Percentiles rank a stretch among this genome's conserved stretches.
phyloP scores from a whole-genome alignment of 2,329 filamentous ascomycete genomes.

The Neopestalotiopsis sp. region DNA sequence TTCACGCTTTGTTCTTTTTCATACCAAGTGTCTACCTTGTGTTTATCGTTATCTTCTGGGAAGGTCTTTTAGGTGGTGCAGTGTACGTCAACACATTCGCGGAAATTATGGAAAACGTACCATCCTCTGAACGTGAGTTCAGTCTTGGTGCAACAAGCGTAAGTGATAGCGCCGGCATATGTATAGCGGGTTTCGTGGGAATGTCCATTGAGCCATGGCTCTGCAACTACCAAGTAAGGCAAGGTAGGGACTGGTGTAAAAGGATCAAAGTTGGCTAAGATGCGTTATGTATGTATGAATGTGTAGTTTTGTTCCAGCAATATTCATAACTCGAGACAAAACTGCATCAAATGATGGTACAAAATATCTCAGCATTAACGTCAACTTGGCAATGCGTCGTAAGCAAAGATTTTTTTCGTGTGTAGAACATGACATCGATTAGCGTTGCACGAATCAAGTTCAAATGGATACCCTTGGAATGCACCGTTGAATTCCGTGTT shows the following conservation, averaged over 20 bases:
- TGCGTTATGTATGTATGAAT: not conserved
- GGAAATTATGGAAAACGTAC: conserved; percentile 86
- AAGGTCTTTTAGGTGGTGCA: conserved; percentile 85
- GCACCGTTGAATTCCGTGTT: no score
- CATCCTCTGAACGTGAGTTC: conserved; percentile 82
- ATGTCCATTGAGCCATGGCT: conserved; percentile 83
- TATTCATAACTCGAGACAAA: no score
- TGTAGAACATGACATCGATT: no score
- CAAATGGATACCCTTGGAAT: no score
- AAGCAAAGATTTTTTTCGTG: no score
- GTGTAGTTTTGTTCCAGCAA: no score
- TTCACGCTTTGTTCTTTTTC: conserved; percentile 81
- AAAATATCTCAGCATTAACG: no score
- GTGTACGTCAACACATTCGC: conserved; percentile 98
- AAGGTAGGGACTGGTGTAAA: conserved; percentile 77
- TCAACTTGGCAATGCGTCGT: no score
- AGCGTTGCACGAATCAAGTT: no score
- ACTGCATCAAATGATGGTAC: no score
- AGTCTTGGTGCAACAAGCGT: conserved; percentile 89
- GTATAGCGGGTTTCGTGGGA: conserved; percentile 82
- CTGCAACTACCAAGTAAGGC: conserved; percentile 83
- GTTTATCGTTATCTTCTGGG: conserved; percentile 89
- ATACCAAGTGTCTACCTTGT: conserved; percentile 87
- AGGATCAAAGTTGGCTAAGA: conserved; percentile 51
- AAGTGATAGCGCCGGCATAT: conserved; percentile 90